Base-by-base conservation (phyloP, 257 asterid genomes). In the Datura wrightii region DNA sequence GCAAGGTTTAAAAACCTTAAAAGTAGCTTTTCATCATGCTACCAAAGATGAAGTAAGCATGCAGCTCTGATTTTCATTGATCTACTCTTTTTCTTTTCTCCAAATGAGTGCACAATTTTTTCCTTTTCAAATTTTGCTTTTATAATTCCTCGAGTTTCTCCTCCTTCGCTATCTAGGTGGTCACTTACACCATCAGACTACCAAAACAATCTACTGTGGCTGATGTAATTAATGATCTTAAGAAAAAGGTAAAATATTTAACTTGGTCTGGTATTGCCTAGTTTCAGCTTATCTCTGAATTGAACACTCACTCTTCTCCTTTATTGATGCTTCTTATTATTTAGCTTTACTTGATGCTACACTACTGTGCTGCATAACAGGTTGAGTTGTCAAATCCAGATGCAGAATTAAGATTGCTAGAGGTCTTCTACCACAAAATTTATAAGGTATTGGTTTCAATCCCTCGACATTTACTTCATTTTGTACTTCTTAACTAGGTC, bases 151-250 rank as follows among this genome's bases (percentile, higher is more conserved):
- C 36, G 7, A 71, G 42, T 41, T 71, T 71, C 79, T 42, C 37
- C 13, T 76, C 15, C 69, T 56, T 53, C 19, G 42, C 81, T 87
- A 4, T 85, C 84, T 97, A 94, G 99, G 97, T 95, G 62, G 82
- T 89, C 79, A 89, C 93, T 85, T 94, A 92, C 87, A 96, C 95
- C 87, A 91, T 96, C 87, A 91, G 98, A 88, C 87, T 94, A 82
- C 98, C 97, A 78, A 96, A 92, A 86, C 98, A 90, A 90, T 93
- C 98, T 89, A 93, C 93, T 78, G 98, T 96, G 74, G 98, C 93
- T 58, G 99, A 96, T 89, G 99, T 96, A 85, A 98, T 96, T 83
- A 91, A 92, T 82, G 99, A 96, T 83, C 92, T 96, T 65, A 96
- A 94, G 90, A 90, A 94, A 78, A 94, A 96, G 99, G 99, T 93